Percentiles rank a stretch among this genome's conserved stretches.
phyloP scores from a whole-genome alignment of 176 grass and related monocot genomes.

The Zoysia japonica region DNA sequence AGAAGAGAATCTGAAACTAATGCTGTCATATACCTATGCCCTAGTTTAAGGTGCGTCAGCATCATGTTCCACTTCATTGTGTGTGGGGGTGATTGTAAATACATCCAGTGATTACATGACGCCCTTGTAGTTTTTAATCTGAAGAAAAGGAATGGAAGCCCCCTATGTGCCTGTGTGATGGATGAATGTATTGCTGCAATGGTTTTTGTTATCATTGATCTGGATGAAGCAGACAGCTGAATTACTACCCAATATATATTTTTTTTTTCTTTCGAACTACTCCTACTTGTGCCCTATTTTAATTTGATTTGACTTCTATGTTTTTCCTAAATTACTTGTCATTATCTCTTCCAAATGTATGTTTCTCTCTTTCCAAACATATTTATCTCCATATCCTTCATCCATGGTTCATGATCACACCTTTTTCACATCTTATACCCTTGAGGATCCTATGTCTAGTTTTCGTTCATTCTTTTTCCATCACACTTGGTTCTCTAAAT shows the following conservation, averaged over 20 bases:
- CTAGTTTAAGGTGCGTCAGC: neutral
- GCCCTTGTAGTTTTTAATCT: conserved; percentile 5
- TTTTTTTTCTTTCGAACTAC: too few relatives aligned
- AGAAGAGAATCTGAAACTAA: neutral
- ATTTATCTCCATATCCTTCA: too few relatives aligned
- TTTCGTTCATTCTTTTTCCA: too few relatives aligned
- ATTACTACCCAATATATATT: neutral
- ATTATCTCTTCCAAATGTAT: too few relatives aligned
- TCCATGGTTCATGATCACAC: too few relatives aligned
- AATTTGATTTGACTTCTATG: too few relatives aligned
- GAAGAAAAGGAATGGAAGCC: conserved; percentile 2
- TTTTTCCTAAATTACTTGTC: too few relatives aligned
- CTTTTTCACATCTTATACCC: too few relatives aligned
- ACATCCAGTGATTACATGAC: conserved; percentile 22
- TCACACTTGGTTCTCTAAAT: too few relatives aligned
- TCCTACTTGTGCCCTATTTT: too few relatives aligned
- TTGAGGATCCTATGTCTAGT: too few relatives aligned
- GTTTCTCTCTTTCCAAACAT: too few relatives aligned
- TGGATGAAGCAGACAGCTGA: neutral
- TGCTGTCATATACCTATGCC: neutral
- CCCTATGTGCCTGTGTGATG: neutral
- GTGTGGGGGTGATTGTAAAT: conserved; percentile 37
- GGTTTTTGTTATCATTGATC: neutral
- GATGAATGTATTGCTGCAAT: neutral
- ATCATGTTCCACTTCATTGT: neutral